phyloP scores from a whole-genome alignment of 139 green algal genomes.

The Chlamydomonas schloesseri region DNA sequence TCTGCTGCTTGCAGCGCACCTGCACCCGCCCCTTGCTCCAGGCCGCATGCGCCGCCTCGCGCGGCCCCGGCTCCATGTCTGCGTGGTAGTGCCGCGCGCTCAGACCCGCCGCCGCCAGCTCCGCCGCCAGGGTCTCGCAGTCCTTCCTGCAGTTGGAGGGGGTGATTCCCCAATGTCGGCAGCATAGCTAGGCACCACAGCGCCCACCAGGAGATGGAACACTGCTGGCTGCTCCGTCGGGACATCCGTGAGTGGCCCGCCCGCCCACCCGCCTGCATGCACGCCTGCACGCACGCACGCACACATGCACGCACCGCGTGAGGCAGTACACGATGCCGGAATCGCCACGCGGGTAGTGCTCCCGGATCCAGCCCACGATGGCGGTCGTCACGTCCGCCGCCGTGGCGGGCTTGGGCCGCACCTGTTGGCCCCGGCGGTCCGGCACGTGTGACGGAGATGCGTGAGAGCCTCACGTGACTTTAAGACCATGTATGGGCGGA shows the following conservation, averaged over 20 bases:
- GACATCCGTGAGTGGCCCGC: too few relatives aligned
- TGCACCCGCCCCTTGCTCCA: constrained; percentile 75
- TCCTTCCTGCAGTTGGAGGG: constrained; percentile 38
- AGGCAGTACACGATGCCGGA: constrained; percentile 95
- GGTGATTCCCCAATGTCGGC: too few relatives aligned
- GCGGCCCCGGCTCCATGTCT: constrained; percentile 79
- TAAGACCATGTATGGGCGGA: too few relatives aligned
- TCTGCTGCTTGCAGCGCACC: too few relatives aligned
- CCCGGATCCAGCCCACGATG: constrained; percentile 66
- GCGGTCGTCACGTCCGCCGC: constrained; percentile 15
- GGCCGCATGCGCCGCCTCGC: constrained; percentile 79
- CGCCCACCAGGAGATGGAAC: too few relatives aligned
- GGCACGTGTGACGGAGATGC: too few relatives aligned
- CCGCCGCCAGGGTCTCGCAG: constrained; percentile 56
- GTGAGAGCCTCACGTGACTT: too few relatives aligned
- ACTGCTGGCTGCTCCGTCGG: too few relatives aligned
- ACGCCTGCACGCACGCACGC: too few relatives aligned
- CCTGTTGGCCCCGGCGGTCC: constrained; percentile 38
- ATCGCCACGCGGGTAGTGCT: constrained; percentile 52
- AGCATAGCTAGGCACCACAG: background rate
- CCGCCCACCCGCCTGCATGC: too few relatives aligned
- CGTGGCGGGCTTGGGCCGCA: constrained; percentile 29
- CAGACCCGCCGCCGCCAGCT: constrained; percentile 64
- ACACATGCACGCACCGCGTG: constrained; percentile 52
- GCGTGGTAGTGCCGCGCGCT: constrained; percentile 83